phyloP scores from a whole-genome alignment of 2,329 filamentous ascomycete species.

The Hymenoscyphus fructigenus region DNA sequence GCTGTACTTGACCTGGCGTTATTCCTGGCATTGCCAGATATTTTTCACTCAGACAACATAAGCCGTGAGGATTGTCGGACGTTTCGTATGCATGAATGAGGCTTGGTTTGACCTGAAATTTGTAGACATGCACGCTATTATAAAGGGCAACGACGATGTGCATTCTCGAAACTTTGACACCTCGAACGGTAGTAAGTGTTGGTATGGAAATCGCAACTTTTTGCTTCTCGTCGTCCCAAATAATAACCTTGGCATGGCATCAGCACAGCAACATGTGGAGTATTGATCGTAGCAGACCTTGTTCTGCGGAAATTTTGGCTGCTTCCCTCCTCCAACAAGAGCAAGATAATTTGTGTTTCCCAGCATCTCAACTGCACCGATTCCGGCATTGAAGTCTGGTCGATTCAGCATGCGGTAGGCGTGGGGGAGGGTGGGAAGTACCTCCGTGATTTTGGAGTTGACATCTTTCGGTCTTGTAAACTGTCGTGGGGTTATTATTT shows the following conservation, averaged over 20 bases:
- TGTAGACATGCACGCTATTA: constrained; percentile 79
- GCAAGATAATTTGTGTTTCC: constrained; percentile 84
- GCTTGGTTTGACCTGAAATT: constrained; percentile 69
- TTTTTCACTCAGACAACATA: constrained; percentile 74
- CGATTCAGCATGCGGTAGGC: constrained; percentile 20
- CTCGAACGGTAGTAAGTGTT: constrained; percentile 75
- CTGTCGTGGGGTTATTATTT: constrained; percentile 42
- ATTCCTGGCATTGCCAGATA: constrained; percentile 84
- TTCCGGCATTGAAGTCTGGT: constrained; percentile 74
- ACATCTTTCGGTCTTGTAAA: constrained; percentile 72
- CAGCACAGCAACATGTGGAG: constrained; percentile 10
- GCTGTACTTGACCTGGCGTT: constrained; percentile 81
- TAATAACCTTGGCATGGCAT: constrained; percentile 58
- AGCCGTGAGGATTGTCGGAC: constrained; percentile 75
- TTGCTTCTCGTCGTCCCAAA: constrained; percentile 87
- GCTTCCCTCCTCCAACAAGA: constrained; percentile 82
- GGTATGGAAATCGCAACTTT: constrained; percentile 75
- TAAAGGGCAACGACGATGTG: constrained; percentile 79
- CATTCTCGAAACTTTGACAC: constrained; percentile 72
- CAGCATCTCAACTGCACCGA: constrained; percentile 83
- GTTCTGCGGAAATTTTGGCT: constrained; percentile 82
- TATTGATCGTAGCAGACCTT: constrained; percentile 53
- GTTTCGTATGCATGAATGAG: constrained; percentile 80
- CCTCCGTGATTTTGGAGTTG: constrained; percentile 64
- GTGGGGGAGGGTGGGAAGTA: constrained; percentile 33